phyloP scores from a whole-genome alignment of 192 early-diverging fungal species.

The Chytriomyces sp. region DNA sequence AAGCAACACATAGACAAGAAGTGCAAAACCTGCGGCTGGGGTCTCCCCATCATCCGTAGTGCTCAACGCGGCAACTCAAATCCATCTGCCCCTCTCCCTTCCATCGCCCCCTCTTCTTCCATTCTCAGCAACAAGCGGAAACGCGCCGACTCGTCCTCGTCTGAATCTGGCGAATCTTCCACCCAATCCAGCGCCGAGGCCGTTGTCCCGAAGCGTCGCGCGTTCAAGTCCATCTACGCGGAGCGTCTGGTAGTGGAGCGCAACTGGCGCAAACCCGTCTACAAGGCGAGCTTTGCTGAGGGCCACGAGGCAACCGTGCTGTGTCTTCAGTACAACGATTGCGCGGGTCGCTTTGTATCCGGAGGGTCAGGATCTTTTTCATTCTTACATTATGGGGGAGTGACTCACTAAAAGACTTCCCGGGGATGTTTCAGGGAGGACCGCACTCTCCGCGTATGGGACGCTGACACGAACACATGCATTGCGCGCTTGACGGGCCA shows the following conservation, averaged over 20 bases:
- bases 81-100: background rate
- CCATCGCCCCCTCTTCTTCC: background rate
- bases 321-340: constrained; percentile 85
- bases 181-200: background rate
- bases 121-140: constrained; percentile 1
- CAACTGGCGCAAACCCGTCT: constrained; percentile 90
- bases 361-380: constrained; percentile 55
- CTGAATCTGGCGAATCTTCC: background rate
- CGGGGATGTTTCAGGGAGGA: constrained; percentile 57
- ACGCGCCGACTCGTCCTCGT: constrained; percentile 15
- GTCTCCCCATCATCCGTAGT: constrained; percentile 42
- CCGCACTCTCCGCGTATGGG: constrained; percentile 84
- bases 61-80: background rate
- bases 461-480: constrained; percentile 80
- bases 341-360: constrained; percentile 70
- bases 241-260: constrained; percentile 89
- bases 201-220: constrained; percentile 47
- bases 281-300: constrained; percentile 58
- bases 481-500: constrained; percentile 83
- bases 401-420: background rate
- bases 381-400: background rate
- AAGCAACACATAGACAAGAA: constrained; percentile 96
- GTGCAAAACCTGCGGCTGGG: constrained; percentile 97
- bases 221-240: constrained; percentile 95
- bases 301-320: constrained; percentile 92